Conservation (phyloP, 2,329 filamentous ascomycete species). For the Leptographium wingfieldii region DNA sequence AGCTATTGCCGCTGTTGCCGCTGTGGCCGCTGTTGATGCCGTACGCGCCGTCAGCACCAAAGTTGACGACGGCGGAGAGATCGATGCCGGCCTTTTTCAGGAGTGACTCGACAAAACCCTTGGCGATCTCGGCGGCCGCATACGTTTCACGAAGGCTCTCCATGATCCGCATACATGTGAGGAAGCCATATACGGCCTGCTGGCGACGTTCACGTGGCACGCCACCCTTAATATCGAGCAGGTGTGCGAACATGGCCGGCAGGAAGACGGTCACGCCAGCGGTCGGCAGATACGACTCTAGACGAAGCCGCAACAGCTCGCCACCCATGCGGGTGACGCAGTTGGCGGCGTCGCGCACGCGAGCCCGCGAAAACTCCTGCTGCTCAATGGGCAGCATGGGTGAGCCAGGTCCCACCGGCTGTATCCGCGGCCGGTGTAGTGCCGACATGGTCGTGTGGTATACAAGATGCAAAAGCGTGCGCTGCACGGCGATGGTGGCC, state of each 20-base stretch:
- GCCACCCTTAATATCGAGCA: conserved; percentile 85
- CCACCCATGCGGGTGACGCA: conserved; percentile 78
- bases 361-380: conserved; percentile 66
- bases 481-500: conserved; percentile 53
- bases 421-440: conserved; percentile 79
- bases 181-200: conserved; percentile 67
- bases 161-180: conserved; percentile 86
- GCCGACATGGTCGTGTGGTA: conserved; percentile 88
- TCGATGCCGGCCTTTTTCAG: conserved; percentile 78
- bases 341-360: conserved; percentile 70
- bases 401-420: conserved; percentile 55
- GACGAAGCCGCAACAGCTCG: conserved; percentile 56
- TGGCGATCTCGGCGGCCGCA: conserved; percentile 90
- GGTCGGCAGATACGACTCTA: conserved; percentile 73
- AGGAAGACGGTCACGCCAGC: conserved; percentile 84
- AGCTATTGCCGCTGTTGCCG: conserved; percentile 14
- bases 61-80: conserved; percentile 30
- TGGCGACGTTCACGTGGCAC: conserved; percentile 62
- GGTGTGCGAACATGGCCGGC: conserved; percentile 85
- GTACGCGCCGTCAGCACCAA: conserved; percentile 34
- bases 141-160: conserved; percentile 80
- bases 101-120: conserved; percentile 83
- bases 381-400: conserved; percentile 45
- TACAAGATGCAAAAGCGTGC: conserved; percentile 83
- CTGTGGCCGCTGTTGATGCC: not conserved